Evolutionary conservation across 441 rosid genomes (phyloP), one percentile per base, ranked within the genome.

Genomic region (Arabidopsis hybrid): DNA sequence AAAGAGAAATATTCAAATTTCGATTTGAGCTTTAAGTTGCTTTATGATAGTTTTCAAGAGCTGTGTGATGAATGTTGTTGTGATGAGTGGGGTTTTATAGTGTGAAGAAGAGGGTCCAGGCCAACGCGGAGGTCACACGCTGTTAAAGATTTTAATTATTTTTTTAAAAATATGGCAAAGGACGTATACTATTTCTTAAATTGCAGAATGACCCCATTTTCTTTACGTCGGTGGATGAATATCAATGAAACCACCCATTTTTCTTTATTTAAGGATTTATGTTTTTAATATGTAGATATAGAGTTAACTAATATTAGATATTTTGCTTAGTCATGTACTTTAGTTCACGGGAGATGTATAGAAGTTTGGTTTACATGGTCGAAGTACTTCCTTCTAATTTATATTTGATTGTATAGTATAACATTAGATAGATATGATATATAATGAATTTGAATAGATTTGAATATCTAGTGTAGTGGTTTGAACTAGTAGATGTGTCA

Each of bases 41-140:
- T 60, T 56, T 51, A 10, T 2, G 57, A 13, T 56, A 29, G 39
- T 45, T 13, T 6, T 45, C 0, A 6, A 58, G 45, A 74, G 39
- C 21, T 75, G 73, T 60, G 64, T 13, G 60, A 60, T 62, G 74
- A 26, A 62, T 67, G 6, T 56, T 32, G 1, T 42, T 68, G 58
- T 16, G 70, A 45, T 8, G 74, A 68, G 71, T 75, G 65, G 79
- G 62, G 74, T 69, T 74, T 62, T 75, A 75, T 75, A 75, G 71
- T 47, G 79, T 16, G 36, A 52, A 39, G 14, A 34, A 4, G 62
- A 75, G 62, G 64, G 74, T 68, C 69, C 61, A 68, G 14, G 59
- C 79, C 64, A 35, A 69, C 79, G 79, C 74, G 79, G 74, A 68
- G n/a, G 70, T 16, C n/a, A 76, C n/a, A 76, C 75, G 65, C 79